Evolutionary conservation across 2,329 filamentous ascomycete species (phyloP), one percentile per base, ranked within the genome.

Genomic region (Drechmeria coniospora): DNA sequence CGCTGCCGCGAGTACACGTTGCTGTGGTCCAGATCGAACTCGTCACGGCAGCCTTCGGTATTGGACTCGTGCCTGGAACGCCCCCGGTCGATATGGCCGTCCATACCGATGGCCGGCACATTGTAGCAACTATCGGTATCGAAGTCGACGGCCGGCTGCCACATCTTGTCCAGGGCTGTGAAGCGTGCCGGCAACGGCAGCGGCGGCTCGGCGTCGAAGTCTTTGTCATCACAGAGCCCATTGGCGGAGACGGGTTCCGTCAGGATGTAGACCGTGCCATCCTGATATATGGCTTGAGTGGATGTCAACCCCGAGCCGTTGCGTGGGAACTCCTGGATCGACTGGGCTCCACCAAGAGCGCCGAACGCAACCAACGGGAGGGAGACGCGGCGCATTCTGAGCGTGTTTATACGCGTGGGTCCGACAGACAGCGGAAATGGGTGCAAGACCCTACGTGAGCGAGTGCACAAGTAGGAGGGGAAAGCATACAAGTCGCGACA

Each of bases 1-100:
- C 52, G 50, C 35, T 46, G 41, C 4, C 57, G 55, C 16, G 58
- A 31, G 41, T 56, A 52, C n/a, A 58, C 54, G 35, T 61, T 56
- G 40, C 47, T 51, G 32, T 56, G 51, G 11, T 41, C 33, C 16
- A 58, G 45, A 27, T 52, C 47, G 9, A 38, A 42, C 14, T 36
- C 35, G 28, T 54, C 47, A 9, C 44, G 50, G 38, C 55, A 58
- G 23, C 36, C 39, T 13, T 34, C 18, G 4, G 45, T 36, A 13
- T 46, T 42, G 7, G 42, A 42, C 28, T 43, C 43, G 25, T 44
- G 32, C 32, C 44, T 37, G 17, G 42, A 39, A 2, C 51, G 41
- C 2, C 54, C 54, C 4, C 39, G 35, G 24, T 40, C 41, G 14
- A 53, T 42, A 11, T 45, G 45, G 7, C 52, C 51, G 18, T 47